Conservation (phyloP, 1,139 yeast genomes). For the Sugiyamaella grinbergsii region DNA sequence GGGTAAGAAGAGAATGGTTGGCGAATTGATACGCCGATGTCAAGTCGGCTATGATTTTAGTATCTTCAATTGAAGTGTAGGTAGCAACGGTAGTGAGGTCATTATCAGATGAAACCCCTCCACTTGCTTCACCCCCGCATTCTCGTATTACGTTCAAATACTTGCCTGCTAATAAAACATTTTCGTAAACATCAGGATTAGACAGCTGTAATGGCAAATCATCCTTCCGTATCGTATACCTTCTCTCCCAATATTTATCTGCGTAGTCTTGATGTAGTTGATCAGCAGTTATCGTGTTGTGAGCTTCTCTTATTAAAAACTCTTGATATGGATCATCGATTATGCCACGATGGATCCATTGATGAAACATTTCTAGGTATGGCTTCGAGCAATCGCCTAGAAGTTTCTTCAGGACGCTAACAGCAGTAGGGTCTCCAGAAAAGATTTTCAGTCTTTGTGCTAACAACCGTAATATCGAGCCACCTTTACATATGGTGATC, state of each 20-base stretch:
- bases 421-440: constrained; percentile 68
- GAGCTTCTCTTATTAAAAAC: constrained; percentile 61
- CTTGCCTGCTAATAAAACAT: constrained; percentile 81
- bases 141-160: constrained; percentile 71
- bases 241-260: constrained; percentile 86
- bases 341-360: constrained; percentile 77
- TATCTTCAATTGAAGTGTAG: constrained; percentile 56
- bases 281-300: constrained; percentile 43
- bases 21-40: constrained; percentile 69
- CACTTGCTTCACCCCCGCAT: constrained; percentile 47
- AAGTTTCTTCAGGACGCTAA: constrained; percentile 53
- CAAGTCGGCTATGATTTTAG: constrained; percentile 57
- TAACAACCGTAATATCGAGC: constrained; percentile 52
- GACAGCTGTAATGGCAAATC: constrained; percentile 72
- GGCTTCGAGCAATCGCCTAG: constrained; percentile 63
- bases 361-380: constrained; percentile 68
- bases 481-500: constrained; percentile 36
- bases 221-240: constrained; percentile 72
- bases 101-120: constrained; percentile 11
- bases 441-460: constrained; percentile 58
- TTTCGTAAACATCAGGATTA: constrained; percentile 56
- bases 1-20: constrained; percentile 58
- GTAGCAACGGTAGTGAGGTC: not conserved
- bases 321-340: constrained; percentile 82
- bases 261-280: constrained; percentile 50